A percentile compares a stretch with the other conserved stretches of the same genome.
Evolutionary conservation across 2,329 filamentous ascomycete genomes (phyloP).

Genomic region (Acephala macrosclerotiorum): DNA sequence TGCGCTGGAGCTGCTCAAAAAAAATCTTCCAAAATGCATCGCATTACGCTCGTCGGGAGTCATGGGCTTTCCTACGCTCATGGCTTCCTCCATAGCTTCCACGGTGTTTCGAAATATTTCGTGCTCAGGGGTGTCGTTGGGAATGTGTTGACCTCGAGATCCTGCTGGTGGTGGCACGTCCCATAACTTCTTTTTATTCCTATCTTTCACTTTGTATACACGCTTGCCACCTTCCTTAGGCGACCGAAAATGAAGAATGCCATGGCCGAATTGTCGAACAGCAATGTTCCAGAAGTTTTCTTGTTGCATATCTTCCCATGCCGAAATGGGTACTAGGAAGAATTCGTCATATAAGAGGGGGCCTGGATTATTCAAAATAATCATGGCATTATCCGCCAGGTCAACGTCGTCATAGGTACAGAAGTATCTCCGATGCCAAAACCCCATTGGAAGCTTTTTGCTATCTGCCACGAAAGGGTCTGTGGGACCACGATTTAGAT

Average conservation of each 20-base stretch:
- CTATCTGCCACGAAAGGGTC: not conserved
- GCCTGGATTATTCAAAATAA: constrained; percentile 19
- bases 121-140: not conserved
- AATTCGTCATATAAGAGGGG: constrained; percentile 14
- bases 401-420: constrained; percentile 12
- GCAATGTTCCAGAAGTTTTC: constrained; percentile 31
- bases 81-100: not conserved
- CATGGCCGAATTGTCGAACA: constrained; percentile 26
- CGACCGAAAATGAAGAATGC: constrained; percentile 24
- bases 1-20: constrained; percentile 11
- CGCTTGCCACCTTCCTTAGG: constrained; percentile 14
- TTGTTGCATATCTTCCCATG: constrained; percentile 35
- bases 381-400: not conserved
- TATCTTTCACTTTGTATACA: constrained; percentile 1
- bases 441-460: constrained; percentile 21
- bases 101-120: constrained; percentile 6
- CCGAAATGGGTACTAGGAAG: constrained; percentile 29
- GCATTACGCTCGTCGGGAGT: constrained; percentile 9
- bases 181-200: not conserved
- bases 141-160: constrained; percentile 1
- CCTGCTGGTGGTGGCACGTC: not conserved
- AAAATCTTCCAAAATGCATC: constrained; percentile 14
- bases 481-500: not conserved
- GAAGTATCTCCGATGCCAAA: constrained; percentile 26
- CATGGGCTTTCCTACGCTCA: not conserved